Base-by-base conservation (phyloP, 192 early-diverging fungal genomes). In the Phlyctochytrium planicorne region DNA sequence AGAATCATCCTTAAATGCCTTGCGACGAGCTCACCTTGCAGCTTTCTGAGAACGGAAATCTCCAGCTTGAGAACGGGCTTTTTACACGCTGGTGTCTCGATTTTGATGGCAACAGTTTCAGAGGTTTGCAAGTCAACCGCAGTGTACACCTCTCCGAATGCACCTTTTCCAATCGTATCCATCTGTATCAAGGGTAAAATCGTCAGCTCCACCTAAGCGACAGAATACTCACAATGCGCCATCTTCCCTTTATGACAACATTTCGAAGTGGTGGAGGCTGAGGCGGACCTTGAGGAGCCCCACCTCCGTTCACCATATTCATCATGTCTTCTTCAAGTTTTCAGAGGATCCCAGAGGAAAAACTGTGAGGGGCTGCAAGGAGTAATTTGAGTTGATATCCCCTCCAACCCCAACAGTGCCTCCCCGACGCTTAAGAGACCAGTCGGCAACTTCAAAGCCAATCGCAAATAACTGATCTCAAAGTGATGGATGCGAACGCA, bases 121-220 rank as follows among this genome's bases (percentile, higher is more conserved):
- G 64, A 20, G 2, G 66, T 73, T 0, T 53, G 25, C 24, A 75
- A 32, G 66, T 87, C 82, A 6, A 71, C 3, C 0, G 81, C 84
- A n/a, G 62, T 59, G 60, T 83, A 79, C 1, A 85, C 80, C 60
- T 85, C 76, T 2, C 84, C 84, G 63, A 87, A 87, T 0, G 79
- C 81, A 37, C 84, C 84, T 36, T 79, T 76, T 2, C 82, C 84
- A 27, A 85, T 36, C 6, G 64, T 63, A 20, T 73, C 59, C 2
- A 72, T 29, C 83, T 24, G 56, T 17, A 24, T 59, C 10, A 12
- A 24, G 25, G 10, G n/a, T 20, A 25, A 59, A 24, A 17, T 10
- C 29, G 14, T 16, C 10, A 16, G 12, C 17, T 10, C 10, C n/a
- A 59, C n/a, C 17, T 25, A 25, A 12, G 14, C 12, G 12, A 10